Conservation (phyloP, 345 rosid genomes). For the Camelina sativa region DNA sequence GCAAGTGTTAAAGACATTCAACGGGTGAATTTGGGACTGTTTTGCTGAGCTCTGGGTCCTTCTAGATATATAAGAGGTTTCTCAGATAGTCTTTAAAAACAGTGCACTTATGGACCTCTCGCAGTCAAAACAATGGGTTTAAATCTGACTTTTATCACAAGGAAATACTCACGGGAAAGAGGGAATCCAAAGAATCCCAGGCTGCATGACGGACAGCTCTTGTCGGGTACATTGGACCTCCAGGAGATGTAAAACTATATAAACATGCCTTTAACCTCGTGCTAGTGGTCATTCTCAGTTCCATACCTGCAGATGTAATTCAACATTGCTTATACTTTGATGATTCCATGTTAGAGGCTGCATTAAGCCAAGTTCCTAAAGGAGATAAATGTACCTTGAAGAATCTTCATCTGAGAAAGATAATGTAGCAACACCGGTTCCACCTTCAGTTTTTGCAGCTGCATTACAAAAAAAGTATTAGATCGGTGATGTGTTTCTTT, state of each 20-base stretch:
- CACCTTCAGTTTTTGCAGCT: slow-evolving; percentile 97
- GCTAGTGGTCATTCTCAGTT: slow-evolving; percentile 93
- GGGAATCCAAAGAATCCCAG: slow-evolving; percentile 92
- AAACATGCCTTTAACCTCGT: slow-evolving; percentile 92
- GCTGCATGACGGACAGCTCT: slow-evolving; percentile 99
- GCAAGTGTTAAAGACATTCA: neutral
- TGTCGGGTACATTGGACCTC: slow-evolving; percentile 99
- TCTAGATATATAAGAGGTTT: neutral
- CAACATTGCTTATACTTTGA: neutral
- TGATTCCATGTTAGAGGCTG: slow-evolving; percentile 3
- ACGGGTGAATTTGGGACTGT: neutral
- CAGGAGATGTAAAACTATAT: slow-evolving; percentile 96
- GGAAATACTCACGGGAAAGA: slow-evolving; percentile 82
- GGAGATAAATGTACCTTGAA: slow-evolving; percentile 60
- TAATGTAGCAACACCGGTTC: slow-evolving; percentile 95
- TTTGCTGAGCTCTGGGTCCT: neutral
- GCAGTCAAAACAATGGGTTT: neutral
- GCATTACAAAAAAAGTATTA: slow-evolving; percentile 27
- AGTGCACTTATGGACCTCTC: neutral
- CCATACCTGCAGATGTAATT: slow-evolving; percentile 65
- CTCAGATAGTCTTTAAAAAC: slow-evolving; percentile 1
- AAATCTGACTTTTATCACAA: neutral
- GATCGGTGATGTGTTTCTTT: slow-evolving; percentile 1
- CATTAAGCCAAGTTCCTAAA: slow-evolving; percentile 2
- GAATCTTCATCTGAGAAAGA: slow-evolving; percentile 80